Conservation (phyloP, 306 rosid species). For the Styphnolobium japonicum region DNA sequence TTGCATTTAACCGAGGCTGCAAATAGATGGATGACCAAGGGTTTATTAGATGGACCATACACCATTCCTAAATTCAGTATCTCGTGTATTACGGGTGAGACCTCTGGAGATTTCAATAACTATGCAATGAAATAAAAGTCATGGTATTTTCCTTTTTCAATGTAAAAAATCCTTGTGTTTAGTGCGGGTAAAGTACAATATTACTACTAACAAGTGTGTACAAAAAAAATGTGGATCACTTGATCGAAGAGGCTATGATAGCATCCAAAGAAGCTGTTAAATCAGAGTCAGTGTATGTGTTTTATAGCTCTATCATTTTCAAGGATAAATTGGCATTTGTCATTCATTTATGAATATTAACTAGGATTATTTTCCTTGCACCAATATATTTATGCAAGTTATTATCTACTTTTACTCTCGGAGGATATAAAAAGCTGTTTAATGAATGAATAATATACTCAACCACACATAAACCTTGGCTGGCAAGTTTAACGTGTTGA, state of each 20-base stretch:
- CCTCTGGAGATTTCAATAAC: neutral
- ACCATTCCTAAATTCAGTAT: slow-evolving; percentile 28
- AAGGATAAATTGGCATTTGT: too few species aligned
- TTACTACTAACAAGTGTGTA: neutral
- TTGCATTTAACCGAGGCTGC: slow-evolving; percentile 72
- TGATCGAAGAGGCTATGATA: neutral
- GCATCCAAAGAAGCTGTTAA: neutral
- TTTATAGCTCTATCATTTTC: too few species aligned
- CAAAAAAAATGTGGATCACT: neutral
- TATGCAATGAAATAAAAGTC: neutral
- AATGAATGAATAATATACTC: neutral
- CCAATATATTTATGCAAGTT: too few species aligned
- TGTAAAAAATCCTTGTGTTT: neutral
- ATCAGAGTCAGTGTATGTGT: too few species aligned
- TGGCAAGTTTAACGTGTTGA: neutral
- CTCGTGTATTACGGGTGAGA: slow-evolving; percentile 2
- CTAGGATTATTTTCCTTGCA: too few species aligned
- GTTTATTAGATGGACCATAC: slow-evolving; percentile 39
- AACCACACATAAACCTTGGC: neutral
- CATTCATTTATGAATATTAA: too few species aligned
- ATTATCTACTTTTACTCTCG: too few species aligned
- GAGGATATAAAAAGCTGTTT: too few species aligned
- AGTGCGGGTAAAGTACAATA: neutral
- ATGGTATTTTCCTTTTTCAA: neutral
- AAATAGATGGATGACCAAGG: slow-evolving; percentile 43